These are phyloP conservation scores for Naegleria gruberi DNA, from an alignment of 208 protist genomes.

Conservation along the genomic window DNA sequence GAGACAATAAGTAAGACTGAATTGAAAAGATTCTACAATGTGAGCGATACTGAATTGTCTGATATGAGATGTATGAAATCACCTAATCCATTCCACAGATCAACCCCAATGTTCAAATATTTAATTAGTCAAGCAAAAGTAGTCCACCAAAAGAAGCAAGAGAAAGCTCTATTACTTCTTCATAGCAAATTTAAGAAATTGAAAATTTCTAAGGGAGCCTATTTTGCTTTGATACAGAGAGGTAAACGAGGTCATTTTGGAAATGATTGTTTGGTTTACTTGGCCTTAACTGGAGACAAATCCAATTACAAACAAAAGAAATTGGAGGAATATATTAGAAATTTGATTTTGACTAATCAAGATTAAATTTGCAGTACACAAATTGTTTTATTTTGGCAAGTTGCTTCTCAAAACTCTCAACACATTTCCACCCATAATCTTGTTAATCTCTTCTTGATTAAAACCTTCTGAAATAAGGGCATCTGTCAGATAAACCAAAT, in stretches of 20 bases:
- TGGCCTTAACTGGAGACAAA: too few relatives aligned
- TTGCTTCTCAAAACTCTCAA: background rate
- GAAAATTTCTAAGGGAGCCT: too few relatives aligned
- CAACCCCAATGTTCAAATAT: background rate
- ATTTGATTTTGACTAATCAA: too few relatives aligned
- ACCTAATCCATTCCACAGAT: background rate
- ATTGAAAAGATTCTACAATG: background rate
- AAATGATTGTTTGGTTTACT: too few relatives aligned
- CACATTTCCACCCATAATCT: constrained; percentile 13
- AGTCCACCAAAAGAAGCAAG: background rate
- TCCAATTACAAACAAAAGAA: too few relatives aligned
- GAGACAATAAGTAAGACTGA: background rate
- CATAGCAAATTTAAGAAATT: too few relatives aligned
- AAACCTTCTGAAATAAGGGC: background rate
- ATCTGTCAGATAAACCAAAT: background rate
- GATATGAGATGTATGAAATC: background rate
- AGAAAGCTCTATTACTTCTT: too few relatives aligned
- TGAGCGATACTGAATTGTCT: background rate
- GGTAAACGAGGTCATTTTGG: too few relatives aligned
- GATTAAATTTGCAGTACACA: too few relatives aligned
- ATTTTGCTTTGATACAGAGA: too few relatives aligned
- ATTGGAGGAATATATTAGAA: too few relatives aligned
- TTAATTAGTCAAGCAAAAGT: background rate
- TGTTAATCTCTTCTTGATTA: background rate
- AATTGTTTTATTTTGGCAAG: background rate